Conservation (phyloP, 495 filamentous ascomycete genomes). For the Podospora conica region DNA sequence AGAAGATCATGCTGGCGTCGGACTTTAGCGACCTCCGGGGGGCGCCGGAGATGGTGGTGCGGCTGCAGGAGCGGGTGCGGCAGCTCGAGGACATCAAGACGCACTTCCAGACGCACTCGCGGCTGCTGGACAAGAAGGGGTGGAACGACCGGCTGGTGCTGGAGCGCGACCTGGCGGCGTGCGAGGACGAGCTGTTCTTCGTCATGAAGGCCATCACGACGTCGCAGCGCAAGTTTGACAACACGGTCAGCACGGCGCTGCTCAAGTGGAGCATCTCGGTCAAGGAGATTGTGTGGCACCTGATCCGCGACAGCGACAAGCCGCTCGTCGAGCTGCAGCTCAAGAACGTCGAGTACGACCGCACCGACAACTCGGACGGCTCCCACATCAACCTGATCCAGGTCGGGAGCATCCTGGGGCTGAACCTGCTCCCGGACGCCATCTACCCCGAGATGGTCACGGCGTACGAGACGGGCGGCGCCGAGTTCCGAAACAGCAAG, state of each 20-base stretch:
- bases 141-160: conserved; percentile 84
- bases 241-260: conserved; percentile 65
- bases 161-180: conserved; percentile 79
- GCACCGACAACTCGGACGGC: conserved; percentile 92
- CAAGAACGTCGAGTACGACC: conserved; percentile 80
- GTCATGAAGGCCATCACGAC: conserved; percentile 99
- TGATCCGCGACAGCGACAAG: conserved; percentile 77
- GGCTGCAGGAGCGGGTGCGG: conserved; percentile 82
- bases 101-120: conserved; percentile 88
- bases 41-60: conserved; percentile 87
- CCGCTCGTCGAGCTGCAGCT: conserved; percentile 93
- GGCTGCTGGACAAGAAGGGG: conserved; percentile 77
- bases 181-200: conserved; percentile 98
- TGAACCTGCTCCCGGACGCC: conserved; percentile 83
- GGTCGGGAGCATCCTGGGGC: conserved; percentile 72
- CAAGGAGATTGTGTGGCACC: conserved; percentile 92
- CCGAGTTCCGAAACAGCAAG: conserved; percentile 43
- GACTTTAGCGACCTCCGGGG: conserved; percentile 97
- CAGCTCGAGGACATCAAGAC: conserved; percentile 96
- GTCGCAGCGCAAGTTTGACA: conserved; percentile 80
- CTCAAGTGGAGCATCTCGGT: conserved; percentile 86
- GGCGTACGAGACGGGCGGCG: conserved; percentile 67
- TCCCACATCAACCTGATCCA: conserved; percentile 91
- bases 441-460: conserved; percentile 94
- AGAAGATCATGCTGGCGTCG: conserved; percentile 99